Evolutionary conservation across 106 monocot genomes (phyloP).

Genomic region (Cymbidium sinense): DNA sequence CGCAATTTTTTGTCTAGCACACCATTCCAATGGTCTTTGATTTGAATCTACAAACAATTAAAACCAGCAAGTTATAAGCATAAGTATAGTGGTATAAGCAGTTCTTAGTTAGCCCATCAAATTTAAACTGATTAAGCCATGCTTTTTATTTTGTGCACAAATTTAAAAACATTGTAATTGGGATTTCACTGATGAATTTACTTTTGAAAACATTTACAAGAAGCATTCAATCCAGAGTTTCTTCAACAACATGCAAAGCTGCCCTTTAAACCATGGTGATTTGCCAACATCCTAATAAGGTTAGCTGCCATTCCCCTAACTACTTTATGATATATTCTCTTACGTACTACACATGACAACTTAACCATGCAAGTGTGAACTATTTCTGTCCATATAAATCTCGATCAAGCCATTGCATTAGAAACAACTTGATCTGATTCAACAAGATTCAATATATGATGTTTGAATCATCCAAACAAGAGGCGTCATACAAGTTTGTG

Average conservation of each 20-base stretch:
- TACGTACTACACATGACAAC: not conserved
- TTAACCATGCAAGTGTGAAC: not conserved
- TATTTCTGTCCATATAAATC: not conserved
- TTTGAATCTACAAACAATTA: slow-evolving; percentile 38
- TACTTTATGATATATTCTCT: not conserved
- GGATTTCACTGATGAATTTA: not conserved
- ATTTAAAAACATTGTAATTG: not conserved
- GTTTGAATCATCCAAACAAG: not conserved
- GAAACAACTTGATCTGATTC: too few species aligned
- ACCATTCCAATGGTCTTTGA: slow-evolving; percentile 66
- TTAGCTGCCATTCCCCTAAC: not conserved
- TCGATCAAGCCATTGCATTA: not conserved
- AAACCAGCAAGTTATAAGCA: not conserved
- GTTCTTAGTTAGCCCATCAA: not conserved
- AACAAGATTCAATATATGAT: not conserved
- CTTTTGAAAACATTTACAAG: not conserved
- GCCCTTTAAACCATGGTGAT: not conserved
- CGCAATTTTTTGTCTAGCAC: slow-evolving; percentile 83
- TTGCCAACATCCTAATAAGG: too few species aligned
- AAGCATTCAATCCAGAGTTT: not conserved
- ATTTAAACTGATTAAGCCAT: not conserved
- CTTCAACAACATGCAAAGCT: not conserved
- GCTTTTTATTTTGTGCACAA: not conserved
- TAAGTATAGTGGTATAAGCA: not conserved
- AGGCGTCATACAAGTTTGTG: not conserved